A percentile compares a stretch with the other conserved stretches of the same genome.
These are phyloP conservation scores for Begonia peltatifolia DNA, from an alignment of 306 rosid genomes.

Conservation along the genomic window DNA sequence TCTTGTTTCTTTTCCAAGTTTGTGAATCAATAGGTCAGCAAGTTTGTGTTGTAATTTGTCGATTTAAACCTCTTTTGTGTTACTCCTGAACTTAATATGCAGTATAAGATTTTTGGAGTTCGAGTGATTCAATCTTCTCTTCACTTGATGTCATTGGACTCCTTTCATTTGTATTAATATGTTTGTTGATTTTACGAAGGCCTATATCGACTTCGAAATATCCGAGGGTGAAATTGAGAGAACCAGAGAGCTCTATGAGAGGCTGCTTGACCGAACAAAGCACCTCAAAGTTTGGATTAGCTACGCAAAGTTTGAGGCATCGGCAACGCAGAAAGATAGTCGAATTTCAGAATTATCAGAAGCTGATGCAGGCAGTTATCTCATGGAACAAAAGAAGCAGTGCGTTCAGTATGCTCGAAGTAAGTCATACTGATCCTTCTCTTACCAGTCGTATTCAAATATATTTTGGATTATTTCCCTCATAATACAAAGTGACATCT, in stretches of 20 bases:
- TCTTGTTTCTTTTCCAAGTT: too few species aligned
- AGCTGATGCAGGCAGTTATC: constrained; percentile 13
- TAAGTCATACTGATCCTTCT: constrained; percentile 20
- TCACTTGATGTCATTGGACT: too few species aligned
- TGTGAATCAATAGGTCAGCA: too few species aligned
- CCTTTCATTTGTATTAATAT: not conserved
- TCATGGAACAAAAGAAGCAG: constrained; percentile 36
- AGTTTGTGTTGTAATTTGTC: too few species aligned
- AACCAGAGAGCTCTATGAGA: constrained; percentile 68
- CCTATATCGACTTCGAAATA: constrained; percentile 75
- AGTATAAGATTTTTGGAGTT: too few species aligned
- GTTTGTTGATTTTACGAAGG: constrained; percentile 29
- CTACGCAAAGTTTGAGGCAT: constrained; percentile 73
- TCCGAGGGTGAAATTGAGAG: constrained; percentile 73
- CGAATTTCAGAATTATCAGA: constrained; percentile 20
- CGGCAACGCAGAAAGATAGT: constrained; percentile 26
- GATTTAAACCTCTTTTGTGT: too few species aligned
- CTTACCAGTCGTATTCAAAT: too few species aligned
- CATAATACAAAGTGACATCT: too few species aligned
- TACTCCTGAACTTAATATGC: too few species aligned
- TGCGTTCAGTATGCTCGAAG: constrained; percentile 64
- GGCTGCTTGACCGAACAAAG: constrained; percentile 84
- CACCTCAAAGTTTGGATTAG: constrained; percentile 92
- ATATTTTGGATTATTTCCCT: too few species aligned
- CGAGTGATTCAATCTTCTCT: too few species aligned